These are phyloP conservation scores for Nepenthes mirabilis DNA, from an alignment of 148 eudicot genomes.

Conservation along the genomic window DNA sequence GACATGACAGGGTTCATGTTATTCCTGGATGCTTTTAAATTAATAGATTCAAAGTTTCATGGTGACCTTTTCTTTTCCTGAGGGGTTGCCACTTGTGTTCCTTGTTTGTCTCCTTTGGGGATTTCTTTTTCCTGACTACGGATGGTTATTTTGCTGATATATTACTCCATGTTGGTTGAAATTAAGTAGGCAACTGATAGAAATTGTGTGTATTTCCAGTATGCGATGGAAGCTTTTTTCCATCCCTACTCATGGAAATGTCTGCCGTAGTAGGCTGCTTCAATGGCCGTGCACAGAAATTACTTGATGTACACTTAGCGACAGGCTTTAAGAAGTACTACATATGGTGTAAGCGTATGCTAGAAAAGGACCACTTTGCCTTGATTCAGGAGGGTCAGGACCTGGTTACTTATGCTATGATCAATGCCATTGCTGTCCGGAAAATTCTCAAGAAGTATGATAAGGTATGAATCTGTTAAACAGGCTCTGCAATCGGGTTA, in stretches of 20 bases:
- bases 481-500: background rate
- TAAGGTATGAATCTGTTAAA: constrained; percentile 36
- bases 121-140: too few relatives aligned
- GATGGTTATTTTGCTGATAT: too few relatives aligned
- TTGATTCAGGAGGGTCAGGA: constrained; percentile 72
- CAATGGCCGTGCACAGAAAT: constrained; percentile 61
- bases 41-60: too few relatives aligned
- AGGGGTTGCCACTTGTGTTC: too few relatives aligned
- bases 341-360: constrained; percentile 51
- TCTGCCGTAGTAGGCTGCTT: constrained; percentile 70
- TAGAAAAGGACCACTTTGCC: constrained; percentile 32
- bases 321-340: constrained; percentile 60
- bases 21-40: too few relatives aligned
- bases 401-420: constrained; percentile 68
- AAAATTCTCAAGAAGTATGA: constrained; percentile 92
- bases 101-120: too few relatives aligned
- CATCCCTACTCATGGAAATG: constrained; percentile 77
- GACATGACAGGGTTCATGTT: too few relatives aligned
- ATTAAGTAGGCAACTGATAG: too few relatives aligned
- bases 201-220: constrained; percentile 23
- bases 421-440: constrained; percentile 78
- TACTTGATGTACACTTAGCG: constrained; percentile 69
- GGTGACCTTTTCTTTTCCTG: too few relatives aligned
- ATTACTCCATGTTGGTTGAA: too few relatives aligned
- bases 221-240: constrained; percentile 83